Base-by-base conservation (phyloP, 1,284 basidiomycete species). In the Sphagnurus paluster region DNA sequence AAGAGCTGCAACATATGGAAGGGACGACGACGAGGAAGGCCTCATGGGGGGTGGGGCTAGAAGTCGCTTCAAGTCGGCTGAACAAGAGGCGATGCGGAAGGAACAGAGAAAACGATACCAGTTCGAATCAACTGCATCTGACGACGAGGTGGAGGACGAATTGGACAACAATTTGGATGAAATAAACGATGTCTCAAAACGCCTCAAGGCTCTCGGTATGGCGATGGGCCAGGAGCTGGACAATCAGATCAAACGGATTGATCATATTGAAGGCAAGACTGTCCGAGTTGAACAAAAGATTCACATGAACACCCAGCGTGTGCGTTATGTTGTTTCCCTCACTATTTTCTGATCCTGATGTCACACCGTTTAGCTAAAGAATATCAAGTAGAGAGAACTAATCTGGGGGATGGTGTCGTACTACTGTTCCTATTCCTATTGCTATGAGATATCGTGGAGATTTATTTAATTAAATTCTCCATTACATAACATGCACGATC, bases 111-210 rank as follows among this genome's bases (percentile, higher is more conserved):
- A 85, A 61, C 80, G 90, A 21, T 99, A 85, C 66, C 95, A 98
- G 67, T 98, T 98, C 59, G 96, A 99, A 56, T 85, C 86, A n/a
- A 90, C 86, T 28, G 90, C 80, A 13, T 93, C 90, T n/a, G 97
- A 99, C 61, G 95, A 99, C 61, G 94, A 98, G 69, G 57, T 98
- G 1, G 95, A 98, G 69, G 83, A 93, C 58, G 86, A 95, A 64
- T 64, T 98, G 19, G 96, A 98, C 59, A 82, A 84, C 54, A 98
- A 99, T 65, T 70, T 99, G 40, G 84, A 93, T 64, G 93, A 98
- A 68, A 92, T 97, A 50, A 74, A 81, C 35, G 85, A 86, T 47
- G 79, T 90, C 39, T 84, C 90, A 3, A 89, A 86, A 67, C 75
- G 87, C 44, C 76, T 99, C 56, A 96, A 94, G 70, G 81, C 84